Evolutionary conservation across 768 basidiomycete genomes (phyloP), one percentile per base, ranked within the genome.

Genomic region (Boletus pseudopeckii): DNA sequence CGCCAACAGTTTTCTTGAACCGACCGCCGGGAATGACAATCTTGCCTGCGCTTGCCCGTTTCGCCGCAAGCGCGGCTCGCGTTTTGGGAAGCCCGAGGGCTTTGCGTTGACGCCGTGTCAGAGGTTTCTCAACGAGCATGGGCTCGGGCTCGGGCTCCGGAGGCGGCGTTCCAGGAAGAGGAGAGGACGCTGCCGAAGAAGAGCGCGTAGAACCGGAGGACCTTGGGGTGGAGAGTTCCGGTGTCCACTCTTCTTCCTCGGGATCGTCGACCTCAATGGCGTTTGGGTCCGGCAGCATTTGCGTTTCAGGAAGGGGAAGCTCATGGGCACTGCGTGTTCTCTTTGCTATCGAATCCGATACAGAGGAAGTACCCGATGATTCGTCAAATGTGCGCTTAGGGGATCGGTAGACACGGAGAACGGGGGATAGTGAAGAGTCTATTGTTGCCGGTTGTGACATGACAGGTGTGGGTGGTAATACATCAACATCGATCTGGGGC

Each of bases 21-120:
- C 77, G 71, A 20, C 88, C 85, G 5, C 86, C 84, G 0, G 88
- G 86, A 53, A 90, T 73, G 62, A 77, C 61, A 53, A 77, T 78
- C 75, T 78, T 86, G 36, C 87, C 87, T 39, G 79, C 78, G 49
- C 75, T 66, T 18, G 53, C 45, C 36, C 64, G 61, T 51, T 64
- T 64, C 30, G 62, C 65, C 8, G 63, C 63, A 14, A 71, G 61
- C 5, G 67, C 73, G 8, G 72, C 34, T 5, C 80, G 73, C 1
- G 75, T 64, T 64, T 84, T 88, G 0, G 87, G 86, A 40, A 90
- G 65, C 2, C 86, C 85, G 11, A 85, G 74, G n/a, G 73, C 74
- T 71, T 85, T 90, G 33, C 85, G 76, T 69, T 92, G 81, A 20
- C 88, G 73, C 45, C 84, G 72, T 7, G 88, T 91, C 43, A 91